Percentiles rank a stretch among this genome's conserved stretches.
Evolutionary conservation across 2,329 filamentous ascomycete genomes (phyloP).

Genomic region (Cryphonectria nitschkei): DNA sequence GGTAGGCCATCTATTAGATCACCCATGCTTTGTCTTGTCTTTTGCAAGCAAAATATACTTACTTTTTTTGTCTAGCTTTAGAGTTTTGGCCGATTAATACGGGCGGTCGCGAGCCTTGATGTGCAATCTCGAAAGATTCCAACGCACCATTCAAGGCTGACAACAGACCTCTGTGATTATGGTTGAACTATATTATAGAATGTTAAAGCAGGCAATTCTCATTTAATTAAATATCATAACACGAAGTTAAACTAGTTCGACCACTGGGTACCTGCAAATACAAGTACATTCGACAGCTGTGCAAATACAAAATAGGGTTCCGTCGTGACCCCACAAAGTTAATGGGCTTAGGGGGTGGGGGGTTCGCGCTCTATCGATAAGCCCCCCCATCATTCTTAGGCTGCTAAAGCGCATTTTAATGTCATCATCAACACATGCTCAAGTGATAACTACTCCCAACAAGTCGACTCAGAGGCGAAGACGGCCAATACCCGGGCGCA

Average conservation of each 20-base stretch:
- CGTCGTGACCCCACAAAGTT: not conserved
- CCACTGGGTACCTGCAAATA: too few species aligned
- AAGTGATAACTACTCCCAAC: not conserved
- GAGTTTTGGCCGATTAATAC: not conserved
- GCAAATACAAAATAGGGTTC: not conserved
- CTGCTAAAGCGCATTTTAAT: not conserved
- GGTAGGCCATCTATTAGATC: too few species aligned
- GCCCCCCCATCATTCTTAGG: not conserved
- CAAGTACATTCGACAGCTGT: too few species aligned
- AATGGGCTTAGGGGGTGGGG: too few species aligned
- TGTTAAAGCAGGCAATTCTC: not conserved
- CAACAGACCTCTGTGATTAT: not conserved
- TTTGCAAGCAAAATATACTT: not conserved
- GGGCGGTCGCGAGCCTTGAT: not conserved
- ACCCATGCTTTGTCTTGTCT: not conserved
- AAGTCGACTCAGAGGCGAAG: not conserved
- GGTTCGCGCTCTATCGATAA: not conserved
- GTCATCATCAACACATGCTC: not conserved
- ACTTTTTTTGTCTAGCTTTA: not conserved
- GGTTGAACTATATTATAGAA: not conserved
- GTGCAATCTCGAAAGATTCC: too few species aligned
- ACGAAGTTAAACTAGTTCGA: too few species aligned
- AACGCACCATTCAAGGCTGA: too few species aligned
- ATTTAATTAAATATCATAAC: too few species aligned
- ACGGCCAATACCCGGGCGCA: not conserved